These are phyloP conservation scores for Candida chauliodis DNA, from an alignment of 805 yeast species.

Conservation along the genomic window DNA sequence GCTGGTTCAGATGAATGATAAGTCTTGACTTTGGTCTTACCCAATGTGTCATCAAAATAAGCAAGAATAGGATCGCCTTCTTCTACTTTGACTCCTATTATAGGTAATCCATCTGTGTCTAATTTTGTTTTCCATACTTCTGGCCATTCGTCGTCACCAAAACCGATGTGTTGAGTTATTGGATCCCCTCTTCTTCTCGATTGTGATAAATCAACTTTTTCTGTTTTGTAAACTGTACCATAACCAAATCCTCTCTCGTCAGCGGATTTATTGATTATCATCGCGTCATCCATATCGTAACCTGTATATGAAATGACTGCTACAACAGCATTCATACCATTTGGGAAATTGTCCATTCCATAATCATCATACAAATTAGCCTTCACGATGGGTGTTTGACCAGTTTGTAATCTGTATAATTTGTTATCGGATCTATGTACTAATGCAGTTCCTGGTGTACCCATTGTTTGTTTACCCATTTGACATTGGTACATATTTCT, in stretches of 20 bases:
- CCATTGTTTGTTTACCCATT: conserved; percentile 99
- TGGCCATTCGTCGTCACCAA: conserved; percentile 92
- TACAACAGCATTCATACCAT: conserved; percentile 97
- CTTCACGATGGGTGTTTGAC: conserved; percentile 96
- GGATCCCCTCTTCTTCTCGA: conserved; percentile 91
- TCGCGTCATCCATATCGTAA: conserved; percentile 99
- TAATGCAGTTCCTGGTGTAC: conserved; percentile 97
- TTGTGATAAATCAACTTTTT: conserved; percentile 77
- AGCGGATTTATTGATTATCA: conserved; percentile 96
- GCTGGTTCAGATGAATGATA: conserved; percentile 95
- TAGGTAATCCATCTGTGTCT: conserved; percentile 90
- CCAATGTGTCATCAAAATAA: conserved; percentile 83
- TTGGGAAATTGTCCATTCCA: conserved; percentile 98
- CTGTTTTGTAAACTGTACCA: conserved; percentile 94
- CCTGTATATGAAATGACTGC: conserved; percentile 99
- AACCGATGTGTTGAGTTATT: conserved; percentile 88
- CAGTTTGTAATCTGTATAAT: conserved; percentile 85
- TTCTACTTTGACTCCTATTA: conserved; percentile 79
- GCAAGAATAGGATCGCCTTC: conserved; percentile 97
- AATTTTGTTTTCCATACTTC: conserved; percentile 82
- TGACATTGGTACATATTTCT: conserved; percentile 99
- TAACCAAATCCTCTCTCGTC: conserved; percentile 98
- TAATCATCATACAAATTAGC: conserved; percentile 92
- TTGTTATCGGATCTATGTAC: conserved; percentile 92
- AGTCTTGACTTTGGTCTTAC: conserved; percentile 86